Evolutionary conservation across 116 monocot species (phyloP), one percentile per base, ranked within the genome.

Genomic region (Phalaenopsis hybrid): DNA sequence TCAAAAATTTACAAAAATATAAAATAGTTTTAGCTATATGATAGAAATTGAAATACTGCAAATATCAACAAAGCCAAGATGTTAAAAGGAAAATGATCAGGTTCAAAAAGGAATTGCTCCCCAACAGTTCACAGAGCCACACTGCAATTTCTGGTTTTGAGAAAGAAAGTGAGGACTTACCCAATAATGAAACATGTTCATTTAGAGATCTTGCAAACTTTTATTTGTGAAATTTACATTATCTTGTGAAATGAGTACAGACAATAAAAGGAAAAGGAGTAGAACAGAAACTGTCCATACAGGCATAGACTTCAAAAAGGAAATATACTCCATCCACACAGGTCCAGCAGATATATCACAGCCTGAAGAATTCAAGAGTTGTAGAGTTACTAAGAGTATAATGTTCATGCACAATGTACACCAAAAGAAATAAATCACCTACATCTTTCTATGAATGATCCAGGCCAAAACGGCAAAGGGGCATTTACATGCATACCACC

Each of bases 271-370:
- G 25, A 48, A n/a, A 5, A 23, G 9, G 59, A 20, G 73, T 41
- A 8, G 8, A 58, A 57, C 15, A 75, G 20, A 75, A 75, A 45
- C 55, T 41, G 79, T 43, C 21, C 79, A 79, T 58, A 93, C 93
- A 79, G 93, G 93, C 85, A 90, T 85, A 16, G 95, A 93, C 87
- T 99, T 99, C 82, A 99, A 79, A 84, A 99, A 99, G 70, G 89
- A 78, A 82, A 99, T 90, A 82, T 99, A 99, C 81, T 99, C 99
- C 91, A 99, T 87, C 99, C 99, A 99, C 50, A 95, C 82, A 61
- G 95, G 95, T 73, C 99, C 99, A 86, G 95, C 92, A 75, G 89
- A 86, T 84, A 95, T 91, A 80, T 99, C 99, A 86, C 80, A 86
- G 1, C 99, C 99, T 99, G 90, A 69, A 31, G 15, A 82, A 25